Conservation (phyloP, 1,284 basidiomycete species). For the Lignosus rhinocerotis region DNA sequence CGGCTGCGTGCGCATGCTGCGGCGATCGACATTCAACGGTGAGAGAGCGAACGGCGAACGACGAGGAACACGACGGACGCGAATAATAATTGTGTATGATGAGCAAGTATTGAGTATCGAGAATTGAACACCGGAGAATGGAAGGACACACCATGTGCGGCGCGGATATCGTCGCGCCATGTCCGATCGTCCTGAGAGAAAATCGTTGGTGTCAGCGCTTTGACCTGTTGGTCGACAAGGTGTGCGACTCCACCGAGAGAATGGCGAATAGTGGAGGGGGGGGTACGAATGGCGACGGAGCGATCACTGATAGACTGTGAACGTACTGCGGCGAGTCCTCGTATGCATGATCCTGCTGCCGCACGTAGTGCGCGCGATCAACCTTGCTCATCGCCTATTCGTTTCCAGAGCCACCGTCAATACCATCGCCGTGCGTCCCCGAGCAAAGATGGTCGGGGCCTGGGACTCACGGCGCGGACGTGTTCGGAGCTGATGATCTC, state of each 20-base stretch:
- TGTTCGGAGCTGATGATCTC: slow-evolving; percentile 58
- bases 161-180: slow-evolving; percentile 86
- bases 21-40: neutral
- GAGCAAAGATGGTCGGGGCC: neutral
- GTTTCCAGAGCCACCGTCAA: neutral
- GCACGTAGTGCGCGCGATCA: slow-evolving; percentile 77
- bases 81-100: neutral
- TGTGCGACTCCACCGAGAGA: neutral
- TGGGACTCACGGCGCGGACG: slow-evolving; percentile 36
- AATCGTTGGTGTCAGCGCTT: neutral
- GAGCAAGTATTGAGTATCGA: no score
- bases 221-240: neutral
- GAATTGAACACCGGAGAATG: neutral
- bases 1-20: slow-evolving; percentile 81
- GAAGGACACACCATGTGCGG: slow-evolving; percentile 77
- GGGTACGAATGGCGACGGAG: neutral
- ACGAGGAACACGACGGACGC: slow-evolving; percentile 1
- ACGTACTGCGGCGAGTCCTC: slow-evolving; percentile 77
- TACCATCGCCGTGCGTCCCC: neutral
- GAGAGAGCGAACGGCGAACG: neutral
- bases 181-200: slow-evolving; percentile 63
- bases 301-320: slow-evolving; percentile 26
- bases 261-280: neutral
- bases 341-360: slow-evolving; percentile 58
- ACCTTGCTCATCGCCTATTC: slow-evolving; percentile 69